Evolutionary conservation across 768 basidiomycete species (phyloP).

Genomic region (Pleurotus cornucopiae): DNA sequence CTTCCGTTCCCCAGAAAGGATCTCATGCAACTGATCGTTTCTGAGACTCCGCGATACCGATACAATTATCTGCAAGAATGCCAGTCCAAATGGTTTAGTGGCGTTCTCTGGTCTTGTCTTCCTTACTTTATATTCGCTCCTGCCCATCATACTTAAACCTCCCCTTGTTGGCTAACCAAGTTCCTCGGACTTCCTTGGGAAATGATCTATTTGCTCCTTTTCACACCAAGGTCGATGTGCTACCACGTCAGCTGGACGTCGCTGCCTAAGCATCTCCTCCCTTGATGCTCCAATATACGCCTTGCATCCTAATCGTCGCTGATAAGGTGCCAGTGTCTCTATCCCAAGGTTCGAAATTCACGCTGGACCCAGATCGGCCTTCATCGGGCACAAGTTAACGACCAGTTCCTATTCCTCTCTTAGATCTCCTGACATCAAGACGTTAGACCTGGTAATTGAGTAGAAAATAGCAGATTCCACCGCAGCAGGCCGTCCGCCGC

Average conservation of each 20-base stretch:
- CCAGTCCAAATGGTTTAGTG: conserved; percentile 32
- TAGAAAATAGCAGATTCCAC: neutral
- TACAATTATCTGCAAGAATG: conserved; percentile 9
- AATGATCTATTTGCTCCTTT: neutral
- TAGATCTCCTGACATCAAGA: neutral
- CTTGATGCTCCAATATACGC: conserved; percentile 12
- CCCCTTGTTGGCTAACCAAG: conserved; percentile 1
- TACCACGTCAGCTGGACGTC: conserved; percentile 4
- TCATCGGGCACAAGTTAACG: neutral
- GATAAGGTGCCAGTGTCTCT: neutral
- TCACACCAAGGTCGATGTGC: neutral
- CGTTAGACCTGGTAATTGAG: neutral
- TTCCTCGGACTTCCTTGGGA: conserved; percentile 15
- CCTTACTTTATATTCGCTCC: conserved; percentile 1
- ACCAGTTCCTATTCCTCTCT: neutral
- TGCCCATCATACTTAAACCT: neutral
- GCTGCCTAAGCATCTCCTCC: conserved; percentile 1
- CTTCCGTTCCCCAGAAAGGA: conserved; percentile 14
- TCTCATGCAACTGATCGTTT: conserved; percentile 4
- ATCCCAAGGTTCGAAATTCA: neutral
- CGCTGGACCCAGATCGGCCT: neutral
- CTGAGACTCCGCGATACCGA: conserved; percentile 17
- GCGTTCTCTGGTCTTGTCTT: conserved; percentile 16
- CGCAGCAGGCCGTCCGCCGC: neutral
- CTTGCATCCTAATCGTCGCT: neutral